Evolutionary conservation across 2,329 filamentous ascomycete genomes (phyloP).

Genomic region (Davidsoniella australis): DNA sequence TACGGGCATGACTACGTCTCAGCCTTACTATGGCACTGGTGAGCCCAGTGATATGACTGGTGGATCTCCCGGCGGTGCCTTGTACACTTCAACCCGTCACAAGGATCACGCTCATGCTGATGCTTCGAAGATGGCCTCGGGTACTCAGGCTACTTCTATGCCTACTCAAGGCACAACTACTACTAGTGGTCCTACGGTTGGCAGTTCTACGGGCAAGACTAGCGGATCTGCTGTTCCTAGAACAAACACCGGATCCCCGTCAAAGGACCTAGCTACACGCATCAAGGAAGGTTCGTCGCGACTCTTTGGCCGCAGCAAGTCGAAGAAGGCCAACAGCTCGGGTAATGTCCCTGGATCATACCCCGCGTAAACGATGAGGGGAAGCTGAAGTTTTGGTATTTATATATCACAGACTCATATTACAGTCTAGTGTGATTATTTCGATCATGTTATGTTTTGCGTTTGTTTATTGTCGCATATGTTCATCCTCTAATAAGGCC

Average conservation of each 20-base stretch:
- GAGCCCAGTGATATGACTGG: background rate
- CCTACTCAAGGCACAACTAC: background rate
- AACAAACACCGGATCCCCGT: background rate
- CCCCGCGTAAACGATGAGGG: background rate
- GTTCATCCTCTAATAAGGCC: no score
- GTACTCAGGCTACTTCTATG: background rate
- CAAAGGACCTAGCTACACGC: conserved; percentile 3
- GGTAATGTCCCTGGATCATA: background rate
- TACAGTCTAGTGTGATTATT: no score
- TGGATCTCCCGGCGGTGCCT: background rate
- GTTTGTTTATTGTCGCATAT: no score
- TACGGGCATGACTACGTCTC: conserved; percentile 1
- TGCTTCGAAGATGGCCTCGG: background rate
- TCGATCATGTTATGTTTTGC: no score
- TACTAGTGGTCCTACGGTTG: background rate
- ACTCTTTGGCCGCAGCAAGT: conserved; percentile 5
- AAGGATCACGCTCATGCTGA: background rate
- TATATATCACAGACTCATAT: no score
- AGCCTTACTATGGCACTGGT: background rate
- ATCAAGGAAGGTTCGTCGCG: conserved; percentile 7
- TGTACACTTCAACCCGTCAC: background rate
- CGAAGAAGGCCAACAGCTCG: conserved; percentile 1
- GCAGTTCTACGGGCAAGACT: background rate
- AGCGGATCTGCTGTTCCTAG: background rate
- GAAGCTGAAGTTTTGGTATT: no score